phyloP scores from a whole-genome alignment of 345 rosid species.

The Nephelium lappaceum region DNA sequence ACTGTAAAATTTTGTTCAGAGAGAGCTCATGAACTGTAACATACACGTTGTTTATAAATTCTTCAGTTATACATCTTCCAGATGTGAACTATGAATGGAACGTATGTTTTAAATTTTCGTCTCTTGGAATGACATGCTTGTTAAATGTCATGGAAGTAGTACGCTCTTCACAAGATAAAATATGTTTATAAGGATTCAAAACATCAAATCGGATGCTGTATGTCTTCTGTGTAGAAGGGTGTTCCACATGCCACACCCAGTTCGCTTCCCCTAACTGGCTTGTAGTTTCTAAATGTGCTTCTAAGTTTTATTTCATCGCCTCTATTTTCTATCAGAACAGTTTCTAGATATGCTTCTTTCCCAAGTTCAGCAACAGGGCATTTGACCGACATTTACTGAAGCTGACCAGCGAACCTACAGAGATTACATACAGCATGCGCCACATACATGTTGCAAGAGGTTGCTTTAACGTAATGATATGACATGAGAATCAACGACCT shows the following conservation, averaged over 20 bases:
- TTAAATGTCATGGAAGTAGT: not conserved
- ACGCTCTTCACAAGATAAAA: not conserved
- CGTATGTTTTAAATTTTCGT: not conserved
- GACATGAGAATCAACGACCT: not conserved
- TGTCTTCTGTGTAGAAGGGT: not conserved
- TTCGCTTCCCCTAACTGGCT: not conserved
- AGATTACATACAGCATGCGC: too few species aligned
- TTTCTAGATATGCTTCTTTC: too few species aligned
- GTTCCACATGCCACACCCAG: not conserved
- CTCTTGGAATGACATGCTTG: not conserved
- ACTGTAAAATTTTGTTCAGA: constrained; percentile 11
- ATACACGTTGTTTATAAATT: not conserved
- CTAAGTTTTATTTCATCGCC: too few species aligned
- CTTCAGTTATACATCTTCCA: not conserved
- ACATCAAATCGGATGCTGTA: not conserved
- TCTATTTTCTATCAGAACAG: too few species aligned
- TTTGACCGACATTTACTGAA: too few species aligned
- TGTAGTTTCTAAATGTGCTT: not conserved
- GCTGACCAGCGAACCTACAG: too few species aligned
- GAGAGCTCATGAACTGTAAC: constrained; percentile 4
- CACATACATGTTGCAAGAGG: too few species aligned
- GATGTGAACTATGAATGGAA: not conserved
- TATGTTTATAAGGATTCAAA: not conserved
- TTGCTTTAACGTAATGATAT: not conserved
- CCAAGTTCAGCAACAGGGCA: too few species aligned